Base-by-base conservation (phyloP, 768 basidiomycete genomes). In the Suillus spraguei region DNA sequence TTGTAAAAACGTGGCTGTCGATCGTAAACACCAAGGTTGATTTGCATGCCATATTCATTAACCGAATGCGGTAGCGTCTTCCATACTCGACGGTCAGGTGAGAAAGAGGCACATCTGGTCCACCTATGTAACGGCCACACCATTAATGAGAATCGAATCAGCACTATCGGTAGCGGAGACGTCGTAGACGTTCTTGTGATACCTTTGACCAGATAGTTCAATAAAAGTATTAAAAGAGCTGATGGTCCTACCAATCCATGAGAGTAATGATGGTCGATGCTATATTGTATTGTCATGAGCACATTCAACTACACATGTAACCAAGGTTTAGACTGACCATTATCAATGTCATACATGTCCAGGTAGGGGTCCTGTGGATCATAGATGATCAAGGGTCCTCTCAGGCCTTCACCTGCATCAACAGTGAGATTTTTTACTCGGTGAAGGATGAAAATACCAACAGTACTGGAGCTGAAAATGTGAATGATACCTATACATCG, bases 401-500 rank as follows among this genome's bases (percentile, higher is more conserved):
- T 60, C 28, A 68, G 24, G 28, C 67, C 68, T 22, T 66, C 66
- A 13, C 56, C 56, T 58, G 28, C 3, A 39, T 13, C 24, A 41
- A 41, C 39, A 10, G 4, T 58, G 11, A 58, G 28, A 20, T 20
- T 3, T 28, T 32, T 56, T 28, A 28, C 24, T 28, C 24, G 28
- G 16, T 13, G 17, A 41, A 58, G 17, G 13, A 58, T 8, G 39
- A 58, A n/a, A 58, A 20, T 9, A 58, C 56, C 32, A 10, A 50
- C 68, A 85, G 59, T 84, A 84, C 61, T 84, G 83, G 0, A 76
- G 77, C 4, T 73, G 75, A 74, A 78, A 69, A 64, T 83, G 82
- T 17, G 79, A 80, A 64, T 68, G 79, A 49, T 53, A 60, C 54
- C 53, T 60, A 16, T 22, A 11, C 5, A 38, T 36, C 20, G 8